These are phyloP conservation scores for Podospora pseudopauciseta DNA, from an alignment of 495 filamentous ascomycete genomes.

Conservation along the genomic window DNA sequence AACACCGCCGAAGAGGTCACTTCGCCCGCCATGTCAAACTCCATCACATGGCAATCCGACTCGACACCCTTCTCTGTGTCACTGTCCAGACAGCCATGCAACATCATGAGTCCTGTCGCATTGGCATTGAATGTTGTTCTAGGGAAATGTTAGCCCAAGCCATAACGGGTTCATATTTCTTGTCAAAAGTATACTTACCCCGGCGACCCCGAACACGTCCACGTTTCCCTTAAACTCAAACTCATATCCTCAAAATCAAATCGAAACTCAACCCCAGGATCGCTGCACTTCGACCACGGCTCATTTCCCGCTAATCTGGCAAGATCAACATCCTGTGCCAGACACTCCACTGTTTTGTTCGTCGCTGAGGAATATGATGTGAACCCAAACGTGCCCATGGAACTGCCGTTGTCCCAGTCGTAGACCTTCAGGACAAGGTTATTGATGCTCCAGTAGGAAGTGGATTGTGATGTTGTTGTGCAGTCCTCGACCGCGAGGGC, in stretches of 20 bases:
- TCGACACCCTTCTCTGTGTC: constrained; percentile 23
- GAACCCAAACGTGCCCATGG: constrained; percentile 28
- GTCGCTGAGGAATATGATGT: constrained; percentile 27
- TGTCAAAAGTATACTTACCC: constrained; percentile 16
- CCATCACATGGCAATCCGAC: constrained; percentile 28
- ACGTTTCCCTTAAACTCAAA: constrained; percentile 25
- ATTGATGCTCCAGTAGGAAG: constrained; percentile 27
- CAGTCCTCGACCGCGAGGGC: background rate
- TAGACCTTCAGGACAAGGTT: constrained; percentile 25
- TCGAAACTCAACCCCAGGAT: constrained; percentile 24
- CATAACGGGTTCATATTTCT: too few species aligned
- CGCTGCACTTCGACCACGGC: constrained; percentile 23
- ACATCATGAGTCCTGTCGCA: constrained; percentile 23
- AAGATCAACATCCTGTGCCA: constrained; percentile 24
- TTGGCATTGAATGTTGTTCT: constrained; percentile 24
- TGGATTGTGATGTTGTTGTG: constrained; percentile 4
- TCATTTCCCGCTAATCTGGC: constrained; percentile 18
- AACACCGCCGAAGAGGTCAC: constrained; percentile 13
- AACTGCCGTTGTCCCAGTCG: constrained; percentile 27
- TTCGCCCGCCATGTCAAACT: constrained; percentile 26
- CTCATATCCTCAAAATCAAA: constrained; percentile 23
- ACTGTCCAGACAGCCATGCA: constrained; percentile 26
- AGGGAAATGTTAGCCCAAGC: constrained; percentile 8
- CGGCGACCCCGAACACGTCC: constrained; percentile 24
- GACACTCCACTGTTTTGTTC: constrained; percentile 25